phyloP scores from a whole-genome alignment of 1,284 basidiomycete genomes.

The Phellinidium pouzarii region DNA sequence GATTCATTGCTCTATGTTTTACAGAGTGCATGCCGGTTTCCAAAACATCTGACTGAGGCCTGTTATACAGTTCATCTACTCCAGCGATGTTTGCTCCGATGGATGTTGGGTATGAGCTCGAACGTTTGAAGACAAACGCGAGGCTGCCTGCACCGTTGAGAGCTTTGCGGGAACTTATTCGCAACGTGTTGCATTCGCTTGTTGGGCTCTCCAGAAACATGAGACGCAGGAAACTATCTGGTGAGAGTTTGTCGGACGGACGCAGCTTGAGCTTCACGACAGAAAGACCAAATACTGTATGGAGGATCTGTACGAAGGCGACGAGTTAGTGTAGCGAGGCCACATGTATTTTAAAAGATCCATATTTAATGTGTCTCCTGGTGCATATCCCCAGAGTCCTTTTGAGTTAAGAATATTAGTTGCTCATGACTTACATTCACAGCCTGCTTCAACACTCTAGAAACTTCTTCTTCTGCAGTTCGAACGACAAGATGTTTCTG shows the following conservation, averaged over 20 bases:
- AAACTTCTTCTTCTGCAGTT: conserved; percentile 53
- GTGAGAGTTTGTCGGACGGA: conserved; percentile 17
- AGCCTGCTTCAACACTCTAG: conserved; percentile 46
- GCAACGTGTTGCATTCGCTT: conserved; percentile 7
- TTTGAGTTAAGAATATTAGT: background rate
- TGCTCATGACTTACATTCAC: conserved; percentile 42
- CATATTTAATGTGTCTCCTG: conserved; percentile 11
- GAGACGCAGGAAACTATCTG: conserved; percentile 43
- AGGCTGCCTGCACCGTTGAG: conserved; percentile 8
- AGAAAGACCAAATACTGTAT: conserved; percentile 49
- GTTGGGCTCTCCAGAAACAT: conserved; percentile 36
- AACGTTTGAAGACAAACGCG: conserved; percentile 14
- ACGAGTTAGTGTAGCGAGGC: background rate
- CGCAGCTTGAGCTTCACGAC: conserved; percentile 52
- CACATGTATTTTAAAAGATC: background rate
- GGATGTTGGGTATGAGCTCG: conserved; percentile 17
- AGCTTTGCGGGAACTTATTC: conserved; percentile 14
- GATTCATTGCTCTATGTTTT: background rate
- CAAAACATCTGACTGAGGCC: background rate
- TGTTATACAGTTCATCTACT: background rate
- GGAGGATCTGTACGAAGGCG: conserved; percentile 40
- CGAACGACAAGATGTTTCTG: conserved; percentile 56
- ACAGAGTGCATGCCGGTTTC: conserved; percentile 3
- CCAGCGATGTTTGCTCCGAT: background rate
- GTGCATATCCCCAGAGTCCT: background rate